Base-by-base conservation (phyloP, 2,329 filamentous ascomycete species). In the Fusarium circinatum region DNA sequence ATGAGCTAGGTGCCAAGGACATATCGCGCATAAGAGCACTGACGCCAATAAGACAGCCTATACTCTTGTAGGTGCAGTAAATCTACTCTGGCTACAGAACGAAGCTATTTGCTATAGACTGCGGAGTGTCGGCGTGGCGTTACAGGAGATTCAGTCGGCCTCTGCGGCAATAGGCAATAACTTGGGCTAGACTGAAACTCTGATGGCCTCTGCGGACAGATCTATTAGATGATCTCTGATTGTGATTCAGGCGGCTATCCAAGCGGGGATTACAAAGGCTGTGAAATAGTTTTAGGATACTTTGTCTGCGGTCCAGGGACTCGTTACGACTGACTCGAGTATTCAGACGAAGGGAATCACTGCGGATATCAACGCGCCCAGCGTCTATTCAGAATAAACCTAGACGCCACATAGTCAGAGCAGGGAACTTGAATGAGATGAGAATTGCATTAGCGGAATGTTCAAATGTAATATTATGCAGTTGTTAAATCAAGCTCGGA, bases 31-130 rank as follows among this genome's bases (percentile, higher is more conserved):
- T 0, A 52, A 20, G n/a, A 26, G 17, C 9, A 52, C 9, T 12
- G 48, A 36, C 2, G 3, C 12, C 4, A 26, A 20, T 1, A 20
- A 52, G n/a, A 26, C 30, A 34, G 6, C 30, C 1, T 52, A 20
- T 15, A 1, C 6, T 2, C n/a, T 52, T 15, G 2, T 15, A 0
- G 30, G 17, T 36, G n/a, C 30, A 2, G 30, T 26, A 3, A 36
- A 15, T 4, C 5, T 52, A 4, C 17, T 36, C 0, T 36, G 4
- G 3, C 3, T 20, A 1, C 30, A 52, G 6, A 20, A 6, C 2
- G 0, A 5, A 0, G 1, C 7, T 6, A 6, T 36, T 2, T 36
- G 13, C 1, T 3, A 20, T 2, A 26, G 0, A 6, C 4, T 20
- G 12, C 48, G 6, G 17, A 52, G 6, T 4, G n/a, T 12, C 0